These are phyloP conservation scores for Aspergillus texensis DNA, from an alignment of 2,329 filamentous ascomycete species.

Conservation along the genomic window DNA sequence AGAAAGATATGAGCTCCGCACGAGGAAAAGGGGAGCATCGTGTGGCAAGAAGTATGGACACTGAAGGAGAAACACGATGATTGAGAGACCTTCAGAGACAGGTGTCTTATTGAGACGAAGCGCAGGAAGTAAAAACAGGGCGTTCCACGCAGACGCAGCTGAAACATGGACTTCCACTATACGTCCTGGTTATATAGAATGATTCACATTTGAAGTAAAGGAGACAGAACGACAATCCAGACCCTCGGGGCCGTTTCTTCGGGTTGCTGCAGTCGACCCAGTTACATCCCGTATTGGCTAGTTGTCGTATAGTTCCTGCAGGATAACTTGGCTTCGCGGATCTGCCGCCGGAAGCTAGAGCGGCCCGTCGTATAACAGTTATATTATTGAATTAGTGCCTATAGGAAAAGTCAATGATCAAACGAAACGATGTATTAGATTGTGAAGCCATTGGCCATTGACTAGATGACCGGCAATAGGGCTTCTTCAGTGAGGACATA, in stretches of 20 bases:
- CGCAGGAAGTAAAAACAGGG: constrained; percentile 8
- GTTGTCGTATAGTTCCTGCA: not conserved
- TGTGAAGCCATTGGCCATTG: not conserved
- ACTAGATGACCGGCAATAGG: not conserved
- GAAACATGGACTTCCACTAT: constrained; percentile 16
- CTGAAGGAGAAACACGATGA: not conserved
- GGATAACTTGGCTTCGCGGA: not conserved
- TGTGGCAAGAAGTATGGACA: constrained; percentile 3
- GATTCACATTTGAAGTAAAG: not conserved
- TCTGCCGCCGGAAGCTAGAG: not conserved
- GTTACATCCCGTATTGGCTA: not conserved
- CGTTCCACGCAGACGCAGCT: constrained; percentile 6
- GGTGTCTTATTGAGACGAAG: constrained; percentile 15
- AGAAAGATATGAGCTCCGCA: constrained; percentile 5
- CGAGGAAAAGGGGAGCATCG: constrained; percentile 17
- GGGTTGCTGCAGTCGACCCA: not conserved
- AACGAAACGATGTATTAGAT: not conserved
- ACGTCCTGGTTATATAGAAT: not conserved
- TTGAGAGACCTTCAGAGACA: constrained; percentile 7
- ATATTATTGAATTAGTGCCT: not conserved
- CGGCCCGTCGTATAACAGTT: not conserved
- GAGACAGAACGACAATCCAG: no score
- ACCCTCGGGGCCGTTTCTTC: not conserved
- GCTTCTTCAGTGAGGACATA: not conserved
- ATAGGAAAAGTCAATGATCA: not conserved